Base-by-base conservation (phyloP, 495 filamentous ascomycete species). In the Tirmania nivea region DNA sequence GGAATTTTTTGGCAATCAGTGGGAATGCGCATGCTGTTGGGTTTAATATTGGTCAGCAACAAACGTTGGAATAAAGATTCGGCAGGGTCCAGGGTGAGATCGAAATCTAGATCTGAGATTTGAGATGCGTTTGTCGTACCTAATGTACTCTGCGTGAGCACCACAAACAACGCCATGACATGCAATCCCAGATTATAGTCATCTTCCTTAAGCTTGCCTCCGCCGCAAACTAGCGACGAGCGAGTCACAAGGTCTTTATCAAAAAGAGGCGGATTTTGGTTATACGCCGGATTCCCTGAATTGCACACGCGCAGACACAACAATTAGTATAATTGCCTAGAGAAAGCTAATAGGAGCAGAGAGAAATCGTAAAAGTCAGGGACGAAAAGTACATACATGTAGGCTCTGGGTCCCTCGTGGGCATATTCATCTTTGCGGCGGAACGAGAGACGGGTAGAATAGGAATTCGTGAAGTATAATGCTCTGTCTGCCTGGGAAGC, bases 111-210 rank as follows among this genome's bases (percentile, higher is more conserved):
- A 17, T 12, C 48, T 20, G 21, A 21, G 21, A 25, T 17, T 50
- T 12, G 48, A 50, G 48, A 2, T 10, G n/a, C n/a, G n/a, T n/a
- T n/a, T n/a, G 36, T 62, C 69, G 55, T 73, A 87, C 84, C 78
- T 35, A 80, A 57, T n/a, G 78, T 81, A 66, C 83, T 87, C 34
- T 87, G 63, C 1, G 69, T 64, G 17, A 90, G 69, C 36, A 90
- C 83, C 45, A 90, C 66, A 61, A 88, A 73, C 31, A 90, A 69
- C n/a, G 83, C 84, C 63, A 80, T 75, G 47, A 87, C 78, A 65
- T 88, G 84, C 20, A 81, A 53, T 1, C 59, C 59, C n/a, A 61
- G 31, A 51, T 65, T 62, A 48, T 65, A 65, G 52, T 65, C 50
- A 34, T 65, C 62, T 45, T 51, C 56, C 16, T 54, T 21, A 9